Conservation (phyloP, 1,284 basidiomycete species). For the Bondarzewia mesenterica region DNA sequence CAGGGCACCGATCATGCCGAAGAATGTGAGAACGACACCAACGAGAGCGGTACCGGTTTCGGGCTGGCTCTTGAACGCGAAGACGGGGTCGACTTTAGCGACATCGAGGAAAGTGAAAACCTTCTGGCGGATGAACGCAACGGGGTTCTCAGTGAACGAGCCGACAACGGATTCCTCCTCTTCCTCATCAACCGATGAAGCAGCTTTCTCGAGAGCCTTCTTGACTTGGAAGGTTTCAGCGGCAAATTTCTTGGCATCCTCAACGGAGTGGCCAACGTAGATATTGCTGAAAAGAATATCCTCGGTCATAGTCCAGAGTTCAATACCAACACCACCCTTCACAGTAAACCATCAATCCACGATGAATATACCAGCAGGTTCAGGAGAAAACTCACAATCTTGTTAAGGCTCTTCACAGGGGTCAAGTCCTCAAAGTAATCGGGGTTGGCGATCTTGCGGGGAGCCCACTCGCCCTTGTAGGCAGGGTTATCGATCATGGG, state of each 20-base stretch:
- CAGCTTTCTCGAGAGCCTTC: constrained; percentile 57
- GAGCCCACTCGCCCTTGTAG: constrained; percentile 95
- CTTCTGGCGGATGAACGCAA: constrained; percentile 74
- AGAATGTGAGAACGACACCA: constrained; percentile 66
- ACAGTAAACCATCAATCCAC: not conserved
- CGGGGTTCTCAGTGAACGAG: constrained; percentile 65
- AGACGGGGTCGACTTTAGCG: constrained; percentile 64
- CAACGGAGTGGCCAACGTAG: constrained; percentile 83
- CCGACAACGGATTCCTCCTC: constrained; percentile 47
- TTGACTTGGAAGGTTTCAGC: constrained; percentile 83
- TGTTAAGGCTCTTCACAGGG: constrained; percentile 78
- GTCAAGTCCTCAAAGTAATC: constrained; percentile 84
- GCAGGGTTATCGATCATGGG: constrained; percentile 94
- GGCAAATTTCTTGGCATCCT: constrained; percentile 77
- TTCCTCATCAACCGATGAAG: constrained; percentile 42
- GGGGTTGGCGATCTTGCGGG: constrained; percentile 90
- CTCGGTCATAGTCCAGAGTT: constrained; percentile 99
- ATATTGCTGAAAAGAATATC: constrained; percentile 95
- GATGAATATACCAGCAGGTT: not conserved
- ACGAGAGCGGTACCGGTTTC: constrained; percentile 76
- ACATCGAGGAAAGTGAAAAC: constrained; percentile 67
- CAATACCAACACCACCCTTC: constrained; percentile 88
- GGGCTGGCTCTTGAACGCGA: constrained; percentile 75
- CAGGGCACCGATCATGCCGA: constrained; percentile 77
- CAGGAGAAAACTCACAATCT: constrained; percentile 51